Conservation (phyloP, 176 grass and related monocot species). For the Metroxylon sagu region DNA sequence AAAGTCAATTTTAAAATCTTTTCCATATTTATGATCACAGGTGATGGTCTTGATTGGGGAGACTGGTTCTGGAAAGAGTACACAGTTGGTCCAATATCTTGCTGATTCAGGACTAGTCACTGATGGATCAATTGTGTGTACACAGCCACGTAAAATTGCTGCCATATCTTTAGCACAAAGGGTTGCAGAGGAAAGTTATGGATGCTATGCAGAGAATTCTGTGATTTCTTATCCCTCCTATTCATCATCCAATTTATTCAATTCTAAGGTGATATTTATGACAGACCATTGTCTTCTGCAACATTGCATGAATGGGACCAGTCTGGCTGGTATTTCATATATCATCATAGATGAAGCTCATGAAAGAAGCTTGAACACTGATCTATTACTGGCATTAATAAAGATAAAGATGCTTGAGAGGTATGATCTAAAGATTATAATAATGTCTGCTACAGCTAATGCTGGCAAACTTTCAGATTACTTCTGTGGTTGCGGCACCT, state of each 20-base stretch:
- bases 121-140: constrained; percentile 66
- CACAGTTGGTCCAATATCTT: constrained; percentile 82
- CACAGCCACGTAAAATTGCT: constrained; percentile 90
- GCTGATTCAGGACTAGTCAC: constrained; percentile 63
- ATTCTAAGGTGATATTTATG: constrained; percentile 59
- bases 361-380: constrained; percentile 96
- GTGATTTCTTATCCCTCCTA: constrained; percentile 58
- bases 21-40: constrained; percentile 14
- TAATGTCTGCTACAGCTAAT: constrained; percentile 95
- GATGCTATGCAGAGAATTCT: constrained; percentile 47
- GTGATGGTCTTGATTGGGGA: constrained; percentile 93
- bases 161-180: constrained; percentile 64
- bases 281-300: constrained; percentile 71
- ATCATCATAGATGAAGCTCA: constrained; percentile 92
- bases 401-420: constrained; percentile 69
- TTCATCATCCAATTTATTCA: constrained; percentile 36
- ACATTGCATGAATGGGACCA: constrained; percentile 52
- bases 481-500: constrained; percentile 63
- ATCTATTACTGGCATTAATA: constrained; percentile 83
- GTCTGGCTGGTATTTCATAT: constrained; percentile 54
- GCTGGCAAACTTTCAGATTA: constrained; percentile 67
- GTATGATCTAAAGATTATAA: constrained; percentile 69
- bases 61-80: constrained; percentile 95
- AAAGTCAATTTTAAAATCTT: too few species aligned
- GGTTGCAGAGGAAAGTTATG: constrained; percentile 72